These are phyloP conservation scores for Colletotrichum agaves DNA, from an alignment of 2,329 filamentous ascomycete species.

Conservation along the genomic window DNA sequence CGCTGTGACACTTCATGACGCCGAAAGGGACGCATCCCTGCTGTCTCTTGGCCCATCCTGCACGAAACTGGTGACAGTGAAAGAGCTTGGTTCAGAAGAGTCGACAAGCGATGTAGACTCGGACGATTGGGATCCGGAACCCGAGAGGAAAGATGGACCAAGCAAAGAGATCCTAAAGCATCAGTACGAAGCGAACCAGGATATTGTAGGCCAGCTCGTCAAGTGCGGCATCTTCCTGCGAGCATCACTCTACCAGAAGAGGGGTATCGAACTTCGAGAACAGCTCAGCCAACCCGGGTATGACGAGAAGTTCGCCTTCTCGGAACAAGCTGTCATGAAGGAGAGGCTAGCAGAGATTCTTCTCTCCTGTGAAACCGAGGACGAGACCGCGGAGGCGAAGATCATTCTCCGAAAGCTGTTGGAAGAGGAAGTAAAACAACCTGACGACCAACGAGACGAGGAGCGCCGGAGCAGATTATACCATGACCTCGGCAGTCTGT, in stretches of 20 bases:
- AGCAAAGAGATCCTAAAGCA: slow-evolving; percentile 39
- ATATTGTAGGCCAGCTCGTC: slow-evolving; percentile 40
- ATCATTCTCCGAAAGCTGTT: slow-evolving; percentile 39
- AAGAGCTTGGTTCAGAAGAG: not conserved
- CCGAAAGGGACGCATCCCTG: slow-evolving; percentile 8
- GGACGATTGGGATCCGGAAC: slow-evolving; percentile 43
- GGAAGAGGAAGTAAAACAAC: slow-evolving; percentile 33
- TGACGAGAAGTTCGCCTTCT: slow-evolving; percentile 29
- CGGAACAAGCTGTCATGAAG: slow-evolving; percentile 40
- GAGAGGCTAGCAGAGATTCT: slow-evolving; percentile 44
- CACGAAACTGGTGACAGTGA: not conserved
- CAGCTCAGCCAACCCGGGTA: slow-evolving; percentile 35
- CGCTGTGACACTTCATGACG: slow-evolving; percentile 40
- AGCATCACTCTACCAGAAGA: slow-evolving; percentile 41
- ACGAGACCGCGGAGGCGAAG: slow-evolving; percentile 40
- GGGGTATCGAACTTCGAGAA: slow-evolving; percentile 41
- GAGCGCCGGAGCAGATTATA: slow-evolving; percentile 39
- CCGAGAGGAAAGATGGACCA: slow-evolving; percentile 38
- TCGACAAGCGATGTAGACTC: not conserved
- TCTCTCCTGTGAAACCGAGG: slow-evolving; percentile 38
- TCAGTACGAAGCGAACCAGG: slow-evolving; percentile 41
- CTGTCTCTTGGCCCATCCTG: slow-evolving; percentile 8
- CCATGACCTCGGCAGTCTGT: slow-evolving; percentile 44
- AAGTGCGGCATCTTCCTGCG: slow-evolving; percentile 40
- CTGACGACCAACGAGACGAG: slow-evolving; percentile 36